Evolutionary conservation across 2,329 filamentous ascomycete species (phyloP).

Genomic region (Amauroascus verrucosus): DNA sequence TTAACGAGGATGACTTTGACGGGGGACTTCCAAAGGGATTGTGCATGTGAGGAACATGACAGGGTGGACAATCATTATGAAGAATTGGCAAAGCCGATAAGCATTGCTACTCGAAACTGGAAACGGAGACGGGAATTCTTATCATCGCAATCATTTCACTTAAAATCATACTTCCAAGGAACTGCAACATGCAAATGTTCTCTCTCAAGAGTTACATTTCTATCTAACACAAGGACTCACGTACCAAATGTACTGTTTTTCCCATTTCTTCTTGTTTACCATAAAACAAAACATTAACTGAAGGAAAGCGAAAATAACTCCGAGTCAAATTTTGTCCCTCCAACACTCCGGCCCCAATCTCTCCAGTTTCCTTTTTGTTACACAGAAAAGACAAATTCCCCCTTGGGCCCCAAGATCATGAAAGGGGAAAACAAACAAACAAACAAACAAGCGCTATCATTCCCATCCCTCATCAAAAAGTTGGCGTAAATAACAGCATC

Average conservation of each 20-base stretch:
- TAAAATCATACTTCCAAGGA: no score
- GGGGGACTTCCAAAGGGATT: conserved; percentile 16
- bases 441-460: neutral
- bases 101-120: no score
- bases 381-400: neutral
- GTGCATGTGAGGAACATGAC: neutral
- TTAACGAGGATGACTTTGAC: conserved; percentile 18
- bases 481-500: neutral
- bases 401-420: conserved; percentile 16
- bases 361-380: neutral
- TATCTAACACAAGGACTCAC: neutral
- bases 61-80: no score
- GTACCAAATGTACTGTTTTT: neutral
- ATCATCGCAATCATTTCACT: no score
- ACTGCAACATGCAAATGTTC: no score
- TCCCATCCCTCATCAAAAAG: neutral
- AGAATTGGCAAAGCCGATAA: no score
- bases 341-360: neutral
- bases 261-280: neutral
- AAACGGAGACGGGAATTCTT: no score
- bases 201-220: neutral
- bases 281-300: neutral
- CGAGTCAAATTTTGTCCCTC: neutral
- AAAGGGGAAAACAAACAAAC: neutral
- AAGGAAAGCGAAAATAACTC: neutral